Percentiles rank a stretch among this genome's conserved stretches.
phyloP scores from a whole-genome alignment of 192 early-diverging fungal genomes.

The Podila minutissima region DNA sequence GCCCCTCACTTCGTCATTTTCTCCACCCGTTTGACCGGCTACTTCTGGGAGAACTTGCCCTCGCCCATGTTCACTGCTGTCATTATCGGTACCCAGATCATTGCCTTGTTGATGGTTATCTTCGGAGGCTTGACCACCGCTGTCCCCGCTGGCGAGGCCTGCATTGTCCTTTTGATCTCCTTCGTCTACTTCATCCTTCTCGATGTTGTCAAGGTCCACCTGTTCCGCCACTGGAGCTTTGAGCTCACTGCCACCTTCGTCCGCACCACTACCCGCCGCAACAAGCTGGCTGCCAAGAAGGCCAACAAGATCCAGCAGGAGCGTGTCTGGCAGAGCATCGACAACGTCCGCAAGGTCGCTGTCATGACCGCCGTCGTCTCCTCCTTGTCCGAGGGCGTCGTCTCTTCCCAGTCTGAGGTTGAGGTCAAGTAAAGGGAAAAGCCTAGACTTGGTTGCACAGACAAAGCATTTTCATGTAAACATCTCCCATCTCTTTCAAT shows the following conservation, averaged over 20 bases:
- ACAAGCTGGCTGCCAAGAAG: slow-evolving; percentile 59
- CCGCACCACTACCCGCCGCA: slow-evolving; percentile 67
- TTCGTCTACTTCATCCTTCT: slow-evolving; percentile 78
- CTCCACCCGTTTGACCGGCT: slow-evolving; percentile 79
- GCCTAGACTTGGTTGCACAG: too few species aligned
- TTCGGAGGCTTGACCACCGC: slow-evolving; percentile 60
- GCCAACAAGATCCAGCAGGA: slow-evolving; percentile 3
- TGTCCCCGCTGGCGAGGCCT: slow-evolving; percentile 70
- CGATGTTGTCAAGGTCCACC: slow-evolving; percentile 82
- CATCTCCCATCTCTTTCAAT: too few species aligned
- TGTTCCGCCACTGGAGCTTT: slow-evolving; percentile 84
- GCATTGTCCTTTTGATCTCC: slow-evolving; percentile 71
- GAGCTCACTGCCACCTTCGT: slow-evolving; percentile 82
- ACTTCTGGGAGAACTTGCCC: slow-evolving; percentile 84
- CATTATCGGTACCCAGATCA: slow-evolving; percentile 81
- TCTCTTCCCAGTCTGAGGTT: too few species aligned
- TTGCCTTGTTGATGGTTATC: slow-evolving; percentile 79
- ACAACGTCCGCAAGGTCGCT: neutral
- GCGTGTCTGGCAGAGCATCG: neutral
- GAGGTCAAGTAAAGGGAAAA: too few species aligned
- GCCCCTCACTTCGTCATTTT: slow-evolving; percentile 89
- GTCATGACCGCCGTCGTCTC: slow-evolving; percentile 1
- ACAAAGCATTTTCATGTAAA: too few species aligned
- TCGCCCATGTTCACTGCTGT: slow-evolving; percentile 73
- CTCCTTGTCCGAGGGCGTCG: neutral